These are phyloP conservation scores for Penicillium malachiteum DNA, from an alignment of 495 filamentous ascomycete species.

Conservation along the genomic window DNA sequence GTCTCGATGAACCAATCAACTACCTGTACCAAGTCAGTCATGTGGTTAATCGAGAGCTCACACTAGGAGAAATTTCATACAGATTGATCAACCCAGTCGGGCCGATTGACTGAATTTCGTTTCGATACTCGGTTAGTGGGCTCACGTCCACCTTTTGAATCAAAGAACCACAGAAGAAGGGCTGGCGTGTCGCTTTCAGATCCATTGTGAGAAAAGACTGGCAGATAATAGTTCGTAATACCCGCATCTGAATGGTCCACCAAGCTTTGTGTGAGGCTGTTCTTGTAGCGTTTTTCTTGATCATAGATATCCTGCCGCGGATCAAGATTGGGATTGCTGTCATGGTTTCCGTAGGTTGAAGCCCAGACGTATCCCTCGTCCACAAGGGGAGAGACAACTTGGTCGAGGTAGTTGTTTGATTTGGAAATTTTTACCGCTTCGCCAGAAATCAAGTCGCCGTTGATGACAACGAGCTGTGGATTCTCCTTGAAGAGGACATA, in stretches of 20 bases:
- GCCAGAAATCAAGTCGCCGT: slow-evolving; percentile 73
- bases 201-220: slow-evolving; percentile 36
- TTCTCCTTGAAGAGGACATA: slow-evolving; percentile 57
- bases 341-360: slow-evolving; percentile 74
- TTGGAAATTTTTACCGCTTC: slow-evolving; percentile 61
- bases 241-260: slow-evolving; percentile 48
- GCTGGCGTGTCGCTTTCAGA: slow-evolving; percentile 29
- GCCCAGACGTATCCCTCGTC: slow-evolving; percentile 57
- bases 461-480: slow-evolving; percentile 63
- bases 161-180: slow-evolving; percentile 75
- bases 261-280: slow-evolving; percentile 53
- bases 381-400: slow-evolving; percentile 59
- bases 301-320: slow-evolving; percentile 48
- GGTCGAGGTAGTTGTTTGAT: slow-evolving; percentile 57
- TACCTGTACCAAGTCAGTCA: slow-evolving; percentile 28
- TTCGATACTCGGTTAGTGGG: slow-evolving; percentile 40
- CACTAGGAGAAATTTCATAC: slow-evolving; percentile 6
- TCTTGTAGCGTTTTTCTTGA: slow-evolving; percentile 52
- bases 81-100: slow-evolving; percentile 39
- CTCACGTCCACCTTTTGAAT: slow-evolving; percentile 60
- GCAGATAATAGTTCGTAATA: slow-evolving; percentile 70
- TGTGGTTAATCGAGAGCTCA: too few relatives aligned
- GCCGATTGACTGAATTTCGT: slow-evolving; percentile 31
- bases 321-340: slow-evolving; percentile 60
- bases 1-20: slow-evolving; percentile 61